Conservation (phyloP, 2,329 filamentous ascomycete genomes). For the Talaromyces funiculosus region DNA sequence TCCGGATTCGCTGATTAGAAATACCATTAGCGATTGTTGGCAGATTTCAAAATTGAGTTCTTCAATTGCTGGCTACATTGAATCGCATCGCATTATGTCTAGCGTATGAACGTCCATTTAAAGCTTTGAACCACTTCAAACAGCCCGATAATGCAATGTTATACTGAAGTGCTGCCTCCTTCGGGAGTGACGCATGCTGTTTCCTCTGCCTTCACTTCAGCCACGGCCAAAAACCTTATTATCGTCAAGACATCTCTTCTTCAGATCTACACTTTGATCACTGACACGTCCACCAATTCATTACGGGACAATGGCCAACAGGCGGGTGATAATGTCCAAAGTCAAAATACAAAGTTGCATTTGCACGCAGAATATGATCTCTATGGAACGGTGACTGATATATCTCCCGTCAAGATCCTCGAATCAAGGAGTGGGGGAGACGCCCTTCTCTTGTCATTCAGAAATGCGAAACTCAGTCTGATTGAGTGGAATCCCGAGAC, state of each 20-base stretch:
- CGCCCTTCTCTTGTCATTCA: conserved; percentile 74
- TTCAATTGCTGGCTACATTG: too few relatives aligned
- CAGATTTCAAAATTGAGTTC: neutral
- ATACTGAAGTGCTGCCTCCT: conserved; percentile 89
- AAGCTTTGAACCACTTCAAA: neutral
- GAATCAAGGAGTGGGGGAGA: conserved; percentile 75
- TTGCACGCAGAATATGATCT: conserved; percentile 79
- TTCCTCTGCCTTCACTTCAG: conserved; percentile 67
- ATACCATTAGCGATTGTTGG: neutral
- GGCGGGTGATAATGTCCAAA: neutral
- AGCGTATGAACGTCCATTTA: neutral
- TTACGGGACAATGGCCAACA: conserved; percentile 57
- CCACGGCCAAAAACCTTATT: conserved; percentile 74
- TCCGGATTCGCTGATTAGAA: neutral
- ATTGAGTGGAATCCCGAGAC: conserved; percentile 87
- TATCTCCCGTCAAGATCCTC: conserved; percentile 69
- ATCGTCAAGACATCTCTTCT: conserved; percentile 89
- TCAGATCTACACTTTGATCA: conserved; percentile 77
- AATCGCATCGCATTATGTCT: conserved; percentile 9
- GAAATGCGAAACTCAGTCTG: conserved; percentile 87
- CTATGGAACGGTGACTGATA: conserved; percentile 74
- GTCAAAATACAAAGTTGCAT: conserved; percentile 61
- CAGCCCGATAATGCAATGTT: conserved; percentile 73
- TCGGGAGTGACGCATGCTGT: conserved; percentile 90
- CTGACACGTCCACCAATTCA: conserved; percentile 49